Conservation (phyloP, 768 basidiomycete species). For the Psilocybe cubensis region DNA sequence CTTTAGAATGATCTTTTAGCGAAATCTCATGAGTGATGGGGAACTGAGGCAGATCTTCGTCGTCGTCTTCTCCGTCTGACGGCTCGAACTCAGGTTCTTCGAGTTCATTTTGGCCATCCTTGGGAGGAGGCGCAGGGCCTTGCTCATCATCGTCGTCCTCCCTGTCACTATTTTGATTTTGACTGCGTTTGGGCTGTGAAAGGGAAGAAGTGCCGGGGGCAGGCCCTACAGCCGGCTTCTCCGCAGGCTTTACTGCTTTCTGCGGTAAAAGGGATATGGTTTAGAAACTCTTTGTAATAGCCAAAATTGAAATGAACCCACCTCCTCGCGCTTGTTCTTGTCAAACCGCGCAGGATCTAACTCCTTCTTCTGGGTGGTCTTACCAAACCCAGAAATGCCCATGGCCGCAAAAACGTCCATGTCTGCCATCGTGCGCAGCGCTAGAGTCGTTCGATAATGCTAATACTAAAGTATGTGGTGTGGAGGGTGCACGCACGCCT, state of each 20-base stretch:
- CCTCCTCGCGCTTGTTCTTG: constrained; percentile 66
- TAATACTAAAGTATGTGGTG: not conserved
- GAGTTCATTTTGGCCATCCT: constrained; percentile 21
- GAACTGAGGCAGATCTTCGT: constrained; percentile 61
- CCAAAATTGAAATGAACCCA: constrained; percentile 17
- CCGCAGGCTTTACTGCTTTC: not conserved
- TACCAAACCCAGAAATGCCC: constrained; percentile 87
- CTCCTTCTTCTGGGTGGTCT: constrained; percentile 63
- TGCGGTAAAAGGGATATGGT: not conserved
- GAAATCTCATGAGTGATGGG: constrained; percentile 90
- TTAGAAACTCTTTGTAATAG: constrained; percentile 7
- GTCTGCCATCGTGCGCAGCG: constrained; percentile 39
- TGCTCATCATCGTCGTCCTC: constrained; percentile 27
- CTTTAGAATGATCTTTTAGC: constrained; percentile 95
- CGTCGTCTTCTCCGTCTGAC: constrained; percentile 56
- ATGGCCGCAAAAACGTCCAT: constrained; percentile 79
- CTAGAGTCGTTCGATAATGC: not conserved
- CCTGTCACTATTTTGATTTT: constrained; percentile 7
- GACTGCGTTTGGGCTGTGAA: not conserved
- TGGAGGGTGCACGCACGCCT: too few relatives aligned
- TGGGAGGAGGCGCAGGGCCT: constrained; percentile 27
- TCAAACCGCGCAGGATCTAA: constrained; percentile 82
- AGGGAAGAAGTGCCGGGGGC: constrained; percentile 22
- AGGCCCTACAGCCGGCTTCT: constrained; percentile 13
- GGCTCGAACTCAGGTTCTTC: constrained; percentile 64